Base-by-base conservation (phyloP, 2,329 filamentous ascomycete species). In the Neonectria punicea region DNA sequence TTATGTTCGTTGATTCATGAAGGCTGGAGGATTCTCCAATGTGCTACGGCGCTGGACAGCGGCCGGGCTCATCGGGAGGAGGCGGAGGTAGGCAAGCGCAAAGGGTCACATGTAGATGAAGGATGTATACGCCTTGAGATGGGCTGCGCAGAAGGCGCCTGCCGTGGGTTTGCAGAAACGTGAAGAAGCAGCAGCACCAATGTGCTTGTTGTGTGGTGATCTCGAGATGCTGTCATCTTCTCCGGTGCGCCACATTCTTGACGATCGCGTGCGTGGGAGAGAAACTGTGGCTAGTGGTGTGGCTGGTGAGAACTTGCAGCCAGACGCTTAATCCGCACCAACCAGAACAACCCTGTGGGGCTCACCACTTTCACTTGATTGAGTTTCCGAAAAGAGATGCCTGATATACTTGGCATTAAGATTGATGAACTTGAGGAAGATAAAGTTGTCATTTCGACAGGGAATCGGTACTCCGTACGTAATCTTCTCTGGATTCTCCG, bases 1-100 rank as follows among this genome's bases (percentile, higher is more conserved):
- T 80, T 43, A 62, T 78, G 67, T 63, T 66, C 66, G 58, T 58
- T 47, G 61, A 49, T 32, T 71, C 73, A 71, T 73, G 58, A 54
- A 67, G 67, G 36, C 50, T 65, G 41, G 50, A 63, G 57, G 50
- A 61, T 39, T 57, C 39, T 67, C 68, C 67, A 69, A 61, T 61
- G 66, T 65, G 53, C 63, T 55, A 66, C 58, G 68, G 65, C 68
- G 58, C 66, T 70, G 67, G 60, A 68, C 56, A 67, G 64, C 66
- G 65, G 64, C 68, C 60, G 43, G 53, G 70, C 58, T 74, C 75
- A 77, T 74, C 65, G 66, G 67, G 66, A 66, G 56, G 63, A 61
- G 60, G 55, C 58, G 64, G 47, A 58, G 57, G 28, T 56, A 51
- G 65, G 57, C 39, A 25, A 32, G 53, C 53, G 13, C 30, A 60